These are phyloP conservation scores for Trametes villosa DNA, from an alignment of 768 basidiomycete species.

Conservation along the genomic window DNA sequence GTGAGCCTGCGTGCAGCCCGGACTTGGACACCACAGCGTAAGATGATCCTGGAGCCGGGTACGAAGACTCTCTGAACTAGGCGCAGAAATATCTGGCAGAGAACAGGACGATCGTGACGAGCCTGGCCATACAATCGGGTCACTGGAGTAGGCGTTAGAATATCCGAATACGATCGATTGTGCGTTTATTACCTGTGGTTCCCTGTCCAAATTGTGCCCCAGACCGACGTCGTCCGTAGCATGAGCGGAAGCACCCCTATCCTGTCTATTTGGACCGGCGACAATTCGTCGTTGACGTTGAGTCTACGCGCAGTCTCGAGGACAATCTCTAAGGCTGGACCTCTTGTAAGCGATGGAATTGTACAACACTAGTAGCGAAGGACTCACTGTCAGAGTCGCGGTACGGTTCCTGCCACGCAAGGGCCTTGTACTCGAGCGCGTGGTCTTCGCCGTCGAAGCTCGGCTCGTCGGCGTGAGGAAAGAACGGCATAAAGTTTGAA, in stretches of 20 bases:
- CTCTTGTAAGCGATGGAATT: slow-evolving; percentile 39
- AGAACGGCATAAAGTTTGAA: background rate
- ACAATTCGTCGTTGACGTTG: slow-evolving; percentile 41
- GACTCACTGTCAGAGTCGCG: slow-evolving; percentile 47
- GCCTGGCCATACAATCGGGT: slow-evolving; percentile 33
- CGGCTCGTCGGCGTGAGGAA: slow-evolving; percentile 41
- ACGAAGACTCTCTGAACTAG: slow-evolving; percentile 13
- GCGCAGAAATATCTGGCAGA: slow-evolving; percentile 12
- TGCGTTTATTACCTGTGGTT: slow-evolving; percentile 23
- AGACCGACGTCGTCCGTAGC: slow-evolving; percentile 27
- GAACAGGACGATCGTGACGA: background rate
- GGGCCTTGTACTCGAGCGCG: slow-evolving; percentile 43
- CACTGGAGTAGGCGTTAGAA: slow-evolving; percentile 30
- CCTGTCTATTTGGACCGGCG: slow-evolving; percentile 51
- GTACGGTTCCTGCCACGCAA: slow-evolving; percentile 54
- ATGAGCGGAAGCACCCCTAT: slow-evolving; percentile 48
- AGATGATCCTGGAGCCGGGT: slow-evolving; percentile 23
- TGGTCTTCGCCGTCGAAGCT: slow-evolving; percentile 50
- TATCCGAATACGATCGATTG: background rate
- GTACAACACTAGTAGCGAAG: background rate
- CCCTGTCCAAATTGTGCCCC: slow-evolving; percentile 15
- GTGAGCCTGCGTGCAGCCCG: slow-evolving; percentile 27
- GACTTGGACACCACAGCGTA: slow-evolving; percentile 29
- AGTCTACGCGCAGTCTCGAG: slow-evolving; percentile 53
- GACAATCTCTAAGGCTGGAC: slow-evolving; percentile 45